These are phyloP conservation scores for Talaromyces wortmannii DNA, from an alignment of 495 filamentous ascomycete genomes.

Conservation along the genomic window DNA sequence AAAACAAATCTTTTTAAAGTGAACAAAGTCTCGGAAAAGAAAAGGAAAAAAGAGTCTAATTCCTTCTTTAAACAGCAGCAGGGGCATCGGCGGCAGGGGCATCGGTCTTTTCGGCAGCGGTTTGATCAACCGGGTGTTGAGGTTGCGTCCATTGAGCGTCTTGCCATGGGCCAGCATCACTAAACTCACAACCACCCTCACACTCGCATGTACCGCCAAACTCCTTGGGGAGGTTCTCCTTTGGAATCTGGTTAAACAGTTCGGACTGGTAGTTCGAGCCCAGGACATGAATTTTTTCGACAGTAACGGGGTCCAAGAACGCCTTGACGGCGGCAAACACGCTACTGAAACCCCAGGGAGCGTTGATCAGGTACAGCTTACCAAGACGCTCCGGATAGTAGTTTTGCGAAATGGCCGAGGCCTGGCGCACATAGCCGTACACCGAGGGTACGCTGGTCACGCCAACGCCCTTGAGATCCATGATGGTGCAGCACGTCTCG, in stretches of 20 bases:
- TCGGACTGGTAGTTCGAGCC: constrained; percentile 76
- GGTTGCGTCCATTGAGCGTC: constrained; percentile 66
- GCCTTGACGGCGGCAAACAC: constrained; percentile 81
- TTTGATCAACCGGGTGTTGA: constrained; percentile 58
- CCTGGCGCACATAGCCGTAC: constrained; percentile 75
- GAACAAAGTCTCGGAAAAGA: no score
- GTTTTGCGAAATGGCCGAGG: constrained; percentile 84
- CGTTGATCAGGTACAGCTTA: constrained; percentile 93
- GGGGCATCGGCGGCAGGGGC: neutral
- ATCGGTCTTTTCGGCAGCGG: constrained; percentile 18
- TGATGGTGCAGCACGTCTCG: constrained; percentile 95
- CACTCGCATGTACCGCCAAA: constrained; percentile 86
- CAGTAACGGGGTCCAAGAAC: constrained; percentile 94
- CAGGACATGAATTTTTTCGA: constrained; percentile 90
- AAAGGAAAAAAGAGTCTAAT: neutral
- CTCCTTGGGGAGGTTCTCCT: constrained; percentile 80
- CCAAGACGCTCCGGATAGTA: constrained; percentile 96
- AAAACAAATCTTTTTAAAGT: neutral
- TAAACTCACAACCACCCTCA: constrained; percentile 75
- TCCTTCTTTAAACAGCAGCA: constrained; percentile 10
- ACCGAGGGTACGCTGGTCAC: constrained; percentile 72
- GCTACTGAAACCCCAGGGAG: constrained; percentile 83
- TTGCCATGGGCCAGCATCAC: constrained; percentile 89
- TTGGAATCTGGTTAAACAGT: constrained; percentile 75
- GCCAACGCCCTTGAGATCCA: constrained; percentile 93